phyloP scores from a whole-genome alignment of 1,284 basidiomycete genomes.

The Trichosporon inkin region DNA sequence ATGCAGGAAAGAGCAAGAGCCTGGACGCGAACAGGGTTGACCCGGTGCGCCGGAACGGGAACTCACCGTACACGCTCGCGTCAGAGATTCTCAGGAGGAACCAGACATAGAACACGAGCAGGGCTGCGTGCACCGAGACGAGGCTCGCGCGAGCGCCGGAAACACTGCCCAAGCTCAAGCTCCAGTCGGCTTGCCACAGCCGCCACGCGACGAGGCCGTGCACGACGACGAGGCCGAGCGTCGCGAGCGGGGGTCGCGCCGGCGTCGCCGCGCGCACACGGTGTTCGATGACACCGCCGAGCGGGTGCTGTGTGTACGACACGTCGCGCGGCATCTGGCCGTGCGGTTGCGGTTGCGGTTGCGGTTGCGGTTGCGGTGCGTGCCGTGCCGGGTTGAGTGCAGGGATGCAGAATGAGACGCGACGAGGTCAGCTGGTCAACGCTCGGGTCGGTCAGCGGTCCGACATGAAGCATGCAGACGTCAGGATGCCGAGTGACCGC shows the following conservation, averaged over 20 bases:
- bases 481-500: not conserved
- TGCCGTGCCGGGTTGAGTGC: not conserved
- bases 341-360: too few relatives aligned
- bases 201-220: not conserved
- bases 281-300: conserved; percentile 8
- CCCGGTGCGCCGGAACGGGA: too few relatives aligned
- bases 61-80: conserved; percentile 1
- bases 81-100: conserved; percentile 6
- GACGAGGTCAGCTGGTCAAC: too few relatives aligned
- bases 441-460: not conserved
- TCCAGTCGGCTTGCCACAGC: conserved; percentile 2
- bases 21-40: too few relatives aligned
- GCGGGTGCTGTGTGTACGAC: not conserved
- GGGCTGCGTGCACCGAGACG: not conserved
- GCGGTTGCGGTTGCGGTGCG: too few relatives aligned
- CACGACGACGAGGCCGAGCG: not conserved
- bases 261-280: not conserved
- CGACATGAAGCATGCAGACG: not conserved
- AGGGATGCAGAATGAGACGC: too few relatives aligned
- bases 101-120: not conserved
- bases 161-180: too few relatives aligned
- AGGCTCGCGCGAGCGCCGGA: too few relatives aligned
- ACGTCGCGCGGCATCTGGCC: not conserved
- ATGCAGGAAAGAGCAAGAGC: too few relatives aligned
- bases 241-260: not conserved